A percentile compares a stretch with the other conserved stretches of the same genome.
Evolutionary conservation across 306 rosid species (phyloP).

Genomic region (Begonia loranthoides): DNA sequence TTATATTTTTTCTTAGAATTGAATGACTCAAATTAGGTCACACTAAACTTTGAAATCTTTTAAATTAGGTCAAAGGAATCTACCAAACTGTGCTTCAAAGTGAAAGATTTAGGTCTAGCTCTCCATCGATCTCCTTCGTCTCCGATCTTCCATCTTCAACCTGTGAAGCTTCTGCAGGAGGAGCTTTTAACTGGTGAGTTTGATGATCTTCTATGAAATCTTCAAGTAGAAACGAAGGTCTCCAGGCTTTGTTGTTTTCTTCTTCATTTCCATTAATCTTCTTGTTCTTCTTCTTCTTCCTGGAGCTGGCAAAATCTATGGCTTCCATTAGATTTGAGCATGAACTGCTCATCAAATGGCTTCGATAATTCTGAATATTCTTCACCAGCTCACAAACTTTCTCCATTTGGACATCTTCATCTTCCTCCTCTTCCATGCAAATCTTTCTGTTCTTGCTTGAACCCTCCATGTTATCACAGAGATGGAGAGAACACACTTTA

Average conservation of each 20-base stretch:
- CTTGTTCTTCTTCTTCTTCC: slow-evolving; percentile 3
- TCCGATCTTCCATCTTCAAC: not conserved
- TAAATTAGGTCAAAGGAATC: too few relatives aligned
- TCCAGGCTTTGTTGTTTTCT: slow-evolving; percentile 21
- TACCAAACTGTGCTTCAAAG: too few relatives aligned
- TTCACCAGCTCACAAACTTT: slow-evolving; percentile 31
- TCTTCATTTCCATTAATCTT: slow-evolving; percentile 1
- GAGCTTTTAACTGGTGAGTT: not conserved
- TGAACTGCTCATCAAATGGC: too few relatives aligned
- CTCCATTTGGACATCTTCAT: slow-evolving; percentile 27
- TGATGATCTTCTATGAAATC: slow-evolving; percentile 31
- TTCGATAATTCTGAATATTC: slow-evolving; percentile 20
- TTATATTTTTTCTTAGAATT: too few relatives aligned
- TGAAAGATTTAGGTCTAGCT: too few relatives aligned
- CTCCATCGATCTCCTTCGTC: not conserved
- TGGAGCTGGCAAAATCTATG: too few relatives aligned
- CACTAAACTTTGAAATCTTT: too few relatives aligned
- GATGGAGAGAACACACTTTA: not conserved
- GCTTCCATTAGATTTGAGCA: too few relatives aligned
- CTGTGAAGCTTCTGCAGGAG: too few relatives aligned
- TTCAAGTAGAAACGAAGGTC: slow-evolving; percentile 31
- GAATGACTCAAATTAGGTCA: too few relatives aligned
- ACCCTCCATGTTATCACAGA: slow-evolving; percentile 9
- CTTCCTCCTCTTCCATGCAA: not conserved
- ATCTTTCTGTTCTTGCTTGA: slow-evolving; percentile 32